Evolutionary conservation across 139 green algal genomes (phyloP).

Genomic region (Micractinium sp.): DNA sequence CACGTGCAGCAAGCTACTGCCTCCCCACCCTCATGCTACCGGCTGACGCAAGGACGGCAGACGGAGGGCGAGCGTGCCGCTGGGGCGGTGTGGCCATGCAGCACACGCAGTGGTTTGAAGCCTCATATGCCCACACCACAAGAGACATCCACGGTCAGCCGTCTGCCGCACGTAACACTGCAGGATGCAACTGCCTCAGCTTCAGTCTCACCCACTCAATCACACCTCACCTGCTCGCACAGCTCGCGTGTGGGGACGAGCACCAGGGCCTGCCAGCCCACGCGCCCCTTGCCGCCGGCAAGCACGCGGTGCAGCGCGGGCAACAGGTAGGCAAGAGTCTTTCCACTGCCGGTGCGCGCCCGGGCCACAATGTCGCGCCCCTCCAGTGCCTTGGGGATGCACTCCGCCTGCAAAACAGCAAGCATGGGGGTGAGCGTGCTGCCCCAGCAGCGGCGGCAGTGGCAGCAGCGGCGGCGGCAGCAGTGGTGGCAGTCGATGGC

Average conservation of each 20-base stretch:
- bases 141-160: too few relatives aligned
- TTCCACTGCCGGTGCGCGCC: constrained; percentile 87
- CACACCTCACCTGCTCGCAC: constrained; percentile 81
- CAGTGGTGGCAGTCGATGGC: background rate
- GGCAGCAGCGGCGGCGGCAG: background rate
- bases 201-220: too few relatives aligned
- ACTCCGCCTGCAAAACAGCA: constrained; percentile 26
- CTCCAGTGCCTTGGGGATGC: constrained; percentile 77
- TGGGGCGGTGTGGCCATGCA: too few relatives aligned
- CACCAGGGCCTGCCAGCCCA: constrained; percentile 79
- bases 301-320: constrained; percentile 80
- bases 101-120: too few relatives aligned
- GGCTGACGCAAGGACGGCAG: too few relatives aligned
- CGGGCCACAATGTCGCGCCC: constrained; percentile 85
- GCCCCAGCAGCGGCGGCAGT: background rate
- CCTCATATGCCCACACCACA: too few relatives aligned
- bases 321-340: constrained; percentile 91
- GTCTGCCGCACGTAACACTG: too few relatives aligned
- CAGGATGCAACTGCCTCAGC: too few relatives aligned
- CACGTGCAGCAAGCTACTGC: too few relatives aligned
- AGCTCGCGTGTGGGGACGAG: constrained; percentile 95
- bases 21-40: too few relatives aligned
- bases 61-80: too few relatives aligned
- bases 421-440: background rate
- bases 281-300: constrained; percentile 35